Evolutionary conservation across 2,329 filamentous ascomycete genomes (phyloP).

Genomic region (Neoarthrinium moseri): DNA sequence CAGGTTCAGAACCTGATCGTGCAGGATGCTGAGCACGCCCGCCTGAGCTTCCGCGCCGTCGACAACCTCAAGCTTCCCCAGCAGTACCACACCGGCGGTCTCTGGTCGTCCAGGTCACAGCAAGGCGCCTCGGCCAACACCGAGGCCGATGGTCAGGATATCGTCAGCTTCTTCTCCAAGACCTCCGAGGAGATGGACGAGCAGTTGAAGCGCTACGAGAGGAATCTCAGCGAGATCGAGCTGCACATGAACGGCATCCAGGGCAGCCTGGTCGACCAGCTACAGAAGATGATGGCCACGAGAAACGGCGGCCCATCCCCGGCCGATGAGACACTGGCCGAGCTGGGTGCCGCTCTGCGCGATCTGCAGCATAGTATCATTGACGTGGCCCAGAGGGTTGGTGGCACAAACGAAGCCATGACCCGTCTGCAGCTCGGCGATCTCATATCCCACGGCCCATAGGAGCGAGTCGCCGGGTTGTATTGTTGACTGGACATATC

Average conservation of each 20-base stretch:
- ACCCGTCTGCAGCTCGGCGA: constrained; percentile 56
- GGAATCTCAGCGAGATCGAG: constrained; percentile 63
- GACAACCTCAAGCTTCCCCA: constrained; percentile 46
- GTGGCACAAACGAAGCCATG: constrained; percentile 57
- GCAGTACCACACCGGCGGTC: constrained; percentile 47
- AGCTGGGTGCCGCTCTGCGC: constrained; percentile 57
- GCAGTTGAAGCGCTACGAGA: constrained; percentile 56
- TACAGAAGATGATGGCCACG: constrained; percentile 50
- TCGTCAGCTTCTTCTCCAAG: constrained; percentile 63
- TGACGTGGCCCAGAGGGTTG: constrained; percentile 60
- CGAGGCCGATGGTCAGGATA: constrained; percentile 53
- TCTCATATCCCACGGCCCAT: constrained; percentile 38
- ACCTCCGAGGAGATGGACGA: constrained; percentile 61
- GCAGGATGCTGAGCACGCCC: constrained; percentile 39
- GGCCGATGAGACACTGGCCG: constrained; percentile 44
- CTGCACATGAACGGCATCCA: constrained; percentile 64
- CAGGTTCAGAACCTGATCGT: constrained; percentile 39
- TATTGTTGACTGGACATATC: too few relatives aligned
- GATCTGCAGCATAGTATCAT: constrained; percentile 67
- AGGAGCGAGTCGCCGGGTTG: too few relatives aligned
- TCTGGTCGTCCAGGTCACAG: constrained; percentile 38
- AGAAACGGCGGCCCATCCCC: constrained; percentile 34
- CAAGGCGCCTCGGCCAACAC: constrained; percentile 40
- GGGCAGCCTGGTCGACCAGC: constrained; percentile 56
- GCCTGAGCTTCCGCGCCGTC: constrained; percentile 43